phyloP scores from a whole-genome alignment of 2,329 filamentous ascomycete species.

The Botryotinia calthae region DNA sequence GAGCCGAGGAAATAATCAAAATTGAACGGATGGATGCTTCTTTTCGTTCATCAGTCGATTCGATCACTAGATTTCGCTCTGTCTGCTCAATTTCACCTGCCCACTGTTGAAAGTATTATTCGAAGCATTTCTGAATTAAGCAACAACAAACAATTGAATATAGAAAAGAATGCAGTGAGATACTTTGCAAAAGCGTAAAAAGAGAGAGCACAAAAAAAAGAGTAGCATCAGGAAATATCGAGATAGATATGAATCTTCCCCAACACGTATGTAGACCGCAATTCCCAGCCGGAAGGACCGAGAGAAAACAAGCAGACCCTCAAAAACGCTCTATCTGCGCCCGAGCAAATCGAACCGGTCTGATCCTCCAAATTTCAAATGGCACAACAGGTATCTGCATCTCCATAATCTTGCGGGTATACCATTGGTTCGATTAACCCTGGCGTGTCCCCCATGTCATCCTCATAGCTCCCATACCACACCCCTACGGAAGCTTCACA shows the following conservation, averaged over 20 bases:
- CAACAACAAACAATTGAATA: not conserved
- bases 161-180: not conserved
- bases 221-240: not conserved
- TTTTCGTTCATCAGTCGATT: constrained; percentile 8
- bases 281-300: not conserved
- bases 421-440: not conserved
- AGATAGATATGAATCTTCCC: constrained; percentile 6
- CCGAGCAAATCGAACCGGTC: not conserved
- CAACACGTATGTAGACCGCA: not conserved
- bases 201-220: constrained; percentile 1
- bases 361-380: constrained; percentile 13
- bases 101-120: not conserved
- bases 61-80: constrained; percentile 4
- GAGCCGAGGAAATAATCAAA: not conserved
- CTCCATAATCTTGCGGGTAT: not conserved
- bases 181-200: constrained; percentile 8
- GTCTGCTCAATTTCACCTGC: constrained; percentile 4
- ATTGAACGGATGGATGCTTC: not conserved
- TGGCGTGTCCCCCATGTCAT: not conserved
- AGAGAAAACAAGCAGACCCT: not conserved
- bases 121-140: constrained; percentile 1
- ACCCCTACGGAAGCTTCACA: not conserved
- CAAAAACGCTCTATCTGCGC: not conserved
- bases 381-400: constrained; percentile 5
- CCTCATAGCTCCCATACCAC: not conserved